These are phyloP conservation scores for Trichoderma pleuroti DNA, from an alignment of 2,329 filamentous ascomycete genomes.

Conservation along the genomic window DNA sequence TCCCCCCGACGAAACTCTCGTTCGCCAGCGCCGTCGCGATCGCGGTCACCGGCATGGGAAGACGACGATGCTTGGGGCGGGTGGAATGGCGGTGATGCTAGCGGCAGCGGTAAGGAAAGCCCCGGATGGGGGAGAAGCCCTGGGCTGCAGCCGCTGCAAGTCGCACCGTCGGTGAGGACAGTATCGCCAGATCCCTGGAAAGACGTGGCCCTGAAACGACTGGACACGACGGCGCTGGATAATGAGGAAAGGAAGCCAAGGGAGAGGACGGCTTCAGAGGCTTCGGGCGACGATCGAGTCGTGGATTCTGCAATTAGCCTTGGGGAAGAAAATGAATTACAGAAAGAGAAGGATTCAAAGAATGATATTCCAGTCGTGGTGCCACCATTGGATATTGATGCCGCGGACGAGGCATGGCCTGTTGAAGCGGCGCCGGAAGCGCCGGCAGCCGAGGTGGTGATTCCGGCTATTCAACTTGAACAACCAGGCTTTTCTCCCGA, in stretches of 20 bases:
- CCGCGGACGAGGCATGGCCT: not conserved
- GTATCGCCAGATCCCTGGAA: conserved; percentile 31
- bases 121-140: conserved; percentile 35
- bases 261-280: conserved; percentile 21
- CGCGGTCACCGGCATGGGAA: conserved; percentile 32
- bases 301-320: conserved; percentile 32
- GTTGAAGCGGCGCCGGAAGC: not conserved
- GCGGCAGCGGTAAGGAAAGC: conserved; percentile 23
- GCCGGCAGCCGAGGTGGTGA: not conserved
- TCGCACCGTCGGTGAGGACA: conserved; percentile 24
- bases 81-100: conserved; percentile 32
- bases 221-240: conserved; percentile 28
- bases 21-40: conserved; percentile 21
- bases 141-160: conserved; percentile 29
- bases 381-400: not conserved
- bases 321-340: conserved; percentile 22
- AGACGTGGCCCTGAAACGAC: conserved; percentile 20
- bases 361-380: not conserved
- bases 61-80: conserved; percentile 36
- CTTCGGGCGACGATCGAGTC: conserved; percentile 23
- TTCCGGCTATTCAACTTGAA: conserved; percentile 8
- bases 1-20: conserved; percentile 24
- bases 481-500: not conserved
- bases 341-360: not conserved
- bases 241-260: not conserved